Base-by-base conservation (phyloP, 1,284 basidiomycete species). In the Naganishia cerealis region DNA sequence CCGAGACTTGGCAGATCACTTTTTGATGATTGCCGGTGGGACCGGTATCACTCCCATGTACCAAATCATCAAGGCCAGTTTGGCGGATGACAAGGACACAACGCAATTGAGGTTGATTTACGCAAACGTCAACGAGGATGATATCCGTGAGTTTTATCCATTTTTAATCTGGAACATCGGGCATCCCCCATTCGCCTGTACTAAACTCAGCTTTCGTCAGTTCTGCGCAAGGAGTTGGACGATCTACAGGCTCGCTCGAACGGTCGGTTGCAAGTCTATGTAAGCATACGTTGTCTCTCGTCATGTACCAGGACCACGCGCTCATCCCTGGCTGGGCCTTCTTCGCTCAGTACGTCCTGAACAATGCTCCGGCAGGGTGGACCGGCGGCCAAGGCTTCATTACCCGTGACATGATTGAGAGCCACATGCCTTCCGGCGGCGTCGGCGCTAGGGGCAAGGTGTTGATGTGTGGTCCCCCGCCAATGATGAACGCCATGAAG, bases 401-500 rank as follows among this genome's bases (percentile, higher is more conserved):
- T 66, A 87, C 88, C 73, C 91, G 91, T 81, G 92, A 95, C n/a
- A 92, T 95, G 77, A 92, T 99, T 75, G 85, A 90, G 77, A 81
- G 88, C 70, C 82, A 87, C 78, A 83, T 93, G 80, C 76, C 76
- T 50, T 73, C 71, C 62, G 78, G 77, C 33, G 77, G 77, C 6
- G 83, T 85, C 36, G 83, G 86, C 42, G 79, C 83, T 24, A 85
- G 90, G 73, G 88, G 88, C 84, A 94, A 93, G 81, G 82, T 94
- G 65, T 84, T 95, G 70, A 85, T 95, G 79, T 95, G 92, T 81
- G 92, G 67, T 33, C 95, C 95, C 68, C 94, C 94, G 26, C 94
- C 94, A 9, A 98, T 98, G 95, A 88, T 96, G 79, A 85, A 84
- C 65, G 95, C 94, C 56, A 97, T 98, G 93, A 97, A 97, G 91